These are phyloP conservation scores for Fomitopsis pulvina DNA, from an alignment of 768 basidiomycete genomes.

Conservation along the genomic window DNA sequence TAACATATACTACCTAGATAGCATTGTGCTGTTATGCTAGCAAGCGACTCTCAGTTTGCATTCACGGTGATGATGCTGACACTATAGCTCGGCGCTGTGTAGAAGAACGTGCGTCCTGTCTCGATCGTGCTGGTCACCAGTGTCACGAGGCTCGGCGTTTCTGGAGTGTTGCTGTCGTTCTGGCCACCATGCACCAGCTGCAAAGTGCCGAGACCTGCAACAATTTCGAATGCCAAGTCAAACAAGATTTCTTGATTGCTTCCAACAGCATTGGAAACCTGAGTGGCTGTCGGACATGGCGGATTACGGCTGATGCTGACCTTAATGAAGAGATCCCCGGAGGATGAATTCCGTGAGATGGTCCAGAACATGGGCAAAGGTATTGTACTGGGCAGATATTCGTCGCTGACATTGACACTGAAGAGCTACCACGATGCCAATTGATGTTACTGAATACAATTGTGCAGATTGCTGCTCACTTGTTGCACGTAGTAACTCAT, in stretches of 20 bases:
- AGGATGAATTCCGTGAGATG: conserved; percentile 30
- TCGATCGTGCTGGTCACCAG: conserved; percentile 39
- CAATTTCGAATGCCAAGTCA: conserved; percentile 44
- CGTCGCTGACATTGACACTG: conserved; percentile 53
- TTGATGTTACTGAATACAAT: neutral
- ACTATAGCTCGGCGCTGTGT: conserved; percentile 43
- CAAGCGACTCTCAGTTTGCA: conserved; percentile 12
- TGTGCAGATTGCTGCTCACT: conserved; percentile 24
- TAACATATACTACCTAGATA: no score
- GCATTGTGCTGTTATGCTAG: no score
- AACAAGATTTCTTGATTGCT: conserved; percentile 40
- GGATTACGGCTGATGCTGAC: conserved; percentile 21
- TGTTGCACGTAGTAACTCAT: conserved; percentile 60
- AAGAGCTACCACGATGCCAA: conserved; percentile 58
- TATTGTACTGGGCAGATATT: conserved; percentile 57
- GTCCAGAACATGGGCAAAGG: conserved; percentile 59
- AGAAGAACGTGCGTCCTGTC: conserved; percentile 48
- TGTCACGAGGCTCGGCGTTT: conserved; percentile 37
- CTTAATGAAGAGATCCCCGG: conserved; percentile 52
- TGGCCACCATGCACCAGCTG: conserved; percentile 44
- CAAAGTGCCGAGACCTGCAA: conserved; percentile 36
- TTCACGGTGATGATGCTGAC: conserved; percentile 31
- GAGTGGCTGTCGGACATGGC: neutral
- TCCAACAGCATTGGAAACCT: conserved; percentile 50
- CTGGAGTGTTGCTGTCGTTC: conserved; percentile 50